phyloP scores from a whole-genome alignment of 2,329 filamentous ascomycete genomes.

The Cordyceps fumosorosea region DNA sequence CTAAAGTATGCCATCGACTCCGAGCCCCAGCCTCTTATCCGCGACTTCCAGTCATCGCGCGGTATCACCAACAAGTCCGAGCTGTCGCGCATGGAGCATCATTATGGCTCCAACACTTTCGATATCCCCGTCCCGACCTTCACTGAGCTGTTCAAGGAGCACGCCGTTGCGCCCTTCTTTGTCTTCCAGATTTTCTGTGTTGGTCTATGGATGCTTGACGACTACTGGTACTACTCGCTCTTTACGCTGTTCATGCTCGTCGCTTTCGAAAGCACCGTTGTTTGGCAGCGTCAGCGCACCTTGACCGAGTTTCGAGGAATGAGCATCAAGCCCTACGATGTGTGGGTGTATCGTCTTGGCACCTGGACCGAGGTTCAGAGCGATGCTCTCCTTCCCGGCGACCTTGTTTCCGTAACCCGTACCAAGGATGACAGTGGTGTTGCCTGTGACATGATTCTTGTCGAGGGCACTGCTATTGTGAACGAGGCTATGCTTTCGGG shows the following conservation, averaged over 20 bases:
- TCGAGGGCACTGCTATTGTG: constrained; percentile 93
- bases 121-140: constrained; percentile 97
- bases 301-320: constrained; percentile 95
- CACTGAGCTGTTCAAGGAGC: constrained; percentile 92
- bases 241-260: constrained; percentile 99
- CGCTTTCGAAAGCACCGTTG: constrained; percentile 94
- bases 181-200: constrained; percentile 99
- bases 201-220: constrained; percentile 95
- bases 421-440: constrained; percentile 97
- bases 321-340: constrained; percentile 97
- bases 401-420: constrained; percentile 83
- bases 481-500: constrained; percentile 99
- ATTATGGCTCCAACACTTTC: constrained; percentile 94
- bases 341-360: constrained; percentile 81
- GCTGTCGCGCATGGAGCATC: constrained; percentile 72
- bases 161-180: constrained; percentile 97
- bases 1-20: constrained; percentile 77
- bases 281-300: constrained; percentile 97
- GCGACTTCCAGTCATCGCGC: constrained; percentile 69
- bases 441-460: constrained; percentile 91
- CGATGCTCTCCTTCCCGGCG: constrained; percentile 86
- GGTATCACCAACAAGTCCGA: constrained; percentile 72
- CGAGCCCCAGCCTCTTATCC: constrained; percentile 74
- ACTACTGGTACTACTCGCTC: constrained; percentile 99
- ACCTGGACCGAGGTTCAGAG: constrained; percentile 86